Conservation (phyloP, 2,329 filamentous ascomycete genomes). For the Ophiostoma angusticollis region DNA sequence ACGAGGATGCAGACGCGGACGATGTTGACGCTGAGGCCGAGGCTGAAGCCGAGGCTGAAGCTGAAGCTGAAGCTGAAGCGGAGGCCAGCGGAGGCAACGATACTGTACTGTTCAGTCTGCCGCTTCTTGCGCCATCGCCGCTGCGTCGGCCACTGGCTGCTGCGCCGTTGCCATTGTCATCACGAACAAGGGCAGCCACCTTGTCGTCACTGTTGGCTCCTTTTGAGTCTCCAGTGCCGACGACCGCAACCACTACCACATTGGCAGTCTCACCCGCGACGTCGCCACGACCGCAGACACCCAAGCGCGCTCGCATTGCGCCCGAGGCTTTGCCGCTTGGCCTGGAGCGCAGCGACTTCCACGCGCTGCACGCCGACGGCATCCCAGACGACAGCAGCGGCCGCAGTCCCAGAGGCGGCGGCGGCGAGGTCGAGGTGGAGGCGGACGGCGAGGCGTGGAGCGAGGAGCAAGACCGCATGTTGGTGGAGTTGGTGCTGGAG, state of each 20-base stretch:
- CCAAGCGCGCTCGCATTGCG: constrained; percentile 47
- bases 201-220: constrained; percentile 2
- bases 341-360: constrained; percentile 45
- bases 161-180: neutral
- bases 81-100: too few relatives aligned
- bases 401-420: constrained; percentile 6
- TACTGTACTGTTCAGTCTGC: constrained; percentile 1
- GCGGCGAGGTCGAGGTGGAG: constrained; percentile 30
- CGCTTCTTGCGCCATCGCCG: constrained; percentile 5
- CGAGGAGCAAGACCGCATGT: constrained; percentile 48
- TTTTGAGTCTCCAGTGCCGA: neutral
- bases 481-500: constrained; percentile 55
- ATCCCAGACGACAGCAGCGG: constrained; percentile 16
- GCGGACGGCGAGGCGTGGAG: constrained; percentile 42
- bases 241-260: neutral
- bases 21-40: constrained; percentile 15
- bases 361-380: constrained; percentile 30
- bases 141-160: constrained; percentile 5
- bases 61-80: constrained; percentile 9
- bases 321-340: constrained; percentile 48
- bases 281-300: constrained; percentile 34
- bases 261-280: constrained; percentile 5
- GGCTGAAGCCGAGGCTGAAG: constrained; percentile 16
- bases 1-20: constrained; percentile 17
- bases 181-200: constrained; percentile 3